Evolutionary conservation across 371 early-diverging fungal species (phyloP).

Genomic region (Umbelopsis sp.): DNA sequence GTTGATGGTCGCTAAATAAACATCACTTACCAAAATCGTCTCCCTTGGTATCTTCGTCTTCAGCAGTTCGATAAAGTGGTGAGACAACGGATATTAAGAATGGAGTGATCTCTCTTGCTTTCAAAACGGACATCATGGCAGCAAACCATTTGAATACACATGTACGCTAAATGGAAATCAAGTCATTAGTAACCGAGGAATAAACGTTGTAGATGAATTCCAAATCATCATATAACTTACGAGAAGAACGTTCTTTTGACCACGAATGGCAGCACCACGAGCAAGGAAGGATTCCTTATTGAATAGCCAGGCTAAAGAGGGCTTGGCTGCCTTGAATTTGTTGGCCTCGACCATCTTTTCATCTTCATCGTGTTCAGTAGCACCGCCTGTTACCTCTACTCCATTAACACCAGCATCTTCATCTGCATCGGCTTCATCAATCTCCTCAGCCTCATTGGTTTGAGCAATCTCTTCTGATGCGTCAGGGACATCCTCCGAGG

Average conservation of each 20-base stretch:
- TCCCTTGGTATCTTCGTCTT: slow-evolving; percentile 73
- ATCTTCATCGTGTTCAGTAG: slow-evolving; percentile 20
- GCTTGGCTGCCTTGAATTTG: slow-evolving; percentile 33
- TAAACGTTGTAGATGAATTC: not conserved
- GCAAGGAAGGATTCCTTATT: slow-evolving; percentile 71
- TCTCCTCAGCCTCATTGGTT: slow-evolving; percentile 33
- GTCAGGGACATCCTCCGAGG: slow-evolving; percentile 45
- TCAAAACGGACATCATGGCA: slow-evolving; percentile 75
- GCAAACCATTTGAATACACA: slow-evolving; percentile 90
- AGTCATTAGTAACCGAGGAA: slow-evolving; percentile 17
- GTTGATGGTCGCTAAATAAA: not conserved
- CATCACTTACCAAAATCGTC: slow-evolving; percentile 53
- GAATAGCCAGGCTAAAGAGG: slow-evolving; percentile 64
- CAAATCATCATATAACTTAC: slow-evolving; percentile 32
- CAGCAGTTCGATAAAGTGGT: slow-evolving; percentile 80
- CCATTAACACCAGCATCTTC: slow-evolving; percentile 34
- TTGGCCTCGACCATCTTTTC: not conserved
- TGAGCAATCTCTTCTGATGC: slow-evolving; percentile 36
- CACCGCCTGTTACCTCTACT: slow-evolving; percentile 26
- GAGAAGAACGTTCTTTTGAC: slow-evolving; percentile 44
- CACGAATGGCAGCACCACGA: slow-evolving; percentile 63
- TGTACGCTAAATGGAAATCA: slow-evolving; percentile 57
- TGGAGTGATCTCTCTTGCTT: slow-evolving; percentile 56
- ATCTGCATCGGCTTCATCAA: slow-evolving; percentile 36
- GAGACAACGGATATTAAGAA: slow-evolving; percentile 76